Conservation (phyloP, 768 basidiomycete species). For the Floccularia luteovirens region DNA sequence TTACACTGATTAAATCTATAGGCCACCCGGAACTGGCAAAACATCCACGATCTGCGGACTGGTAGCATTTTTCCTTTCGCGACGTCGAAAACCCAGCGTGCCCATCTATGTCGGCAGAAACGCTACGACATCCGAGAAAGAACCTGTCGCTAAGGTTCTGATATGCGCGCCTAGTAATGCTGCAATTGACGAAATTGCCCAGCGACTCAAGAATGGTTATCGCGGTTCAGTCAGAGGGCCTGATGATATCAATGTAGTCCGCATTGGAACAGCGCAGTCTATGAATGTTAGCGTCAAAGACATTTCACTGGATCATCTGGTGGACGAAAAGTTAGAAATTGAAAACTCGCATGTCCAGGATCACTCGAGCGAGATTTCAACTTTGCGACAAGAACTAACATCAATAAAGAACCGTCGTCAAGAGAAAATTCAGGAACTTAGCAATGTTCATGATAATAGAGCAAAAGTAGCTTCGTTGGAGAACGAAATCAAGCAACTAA, state of each 20-base stretch:
- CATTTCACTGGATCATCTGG: constrained; percentile 79
- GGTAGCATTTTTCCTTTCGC: constrained; percentile 74
- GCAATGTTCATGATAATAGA: constrained; percentile 46
- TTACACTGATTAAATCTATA: neutral
- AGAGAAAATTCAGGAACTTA: constrained; percentile 53
- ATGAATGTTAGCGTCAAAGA: constrained; percentile 79
- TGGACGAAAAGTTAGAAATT: constrained; percentile 64
- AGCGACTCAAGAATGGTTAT: constrained; percentile 77
- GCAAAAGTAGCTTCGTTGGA: constrained; percentile 49
- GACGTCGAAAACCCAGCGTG: constrained; percentile 48
- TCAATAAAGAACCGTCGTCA: constrained; percentile 52
- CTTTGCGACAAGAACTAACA: constrained; percentile 62
- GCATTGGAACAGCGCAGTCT: constrained; percentile 73
- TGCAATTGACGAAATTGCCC: constrained; percentile 93
- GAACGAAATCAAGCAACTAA: constrained; percentile 59
- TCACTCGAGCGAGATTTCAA: constrained; percentile 46
- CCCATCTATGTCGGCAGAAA: constrained; percentile 41
- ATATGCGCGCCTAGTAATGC: constrained; percentile 98
- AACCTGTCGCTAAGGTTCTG: constrained; percentile 56
- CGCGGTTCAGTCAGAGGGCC: constrained; percentile 45
- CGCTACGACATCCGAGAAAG: constrained; percentile 28
- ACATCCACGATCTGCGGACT: constrained; percentile 96
- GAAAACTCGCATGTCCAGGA: constrained; percentile 38
- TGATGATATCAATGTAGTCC: constrained; percentile 72
- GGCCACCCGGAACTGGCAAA: constrained; percentile 97